Evolutionary conservation across 495 filamentous ascomycete species (phyloP).

Genomic region (Penicillium bialowiezense): DNA sequence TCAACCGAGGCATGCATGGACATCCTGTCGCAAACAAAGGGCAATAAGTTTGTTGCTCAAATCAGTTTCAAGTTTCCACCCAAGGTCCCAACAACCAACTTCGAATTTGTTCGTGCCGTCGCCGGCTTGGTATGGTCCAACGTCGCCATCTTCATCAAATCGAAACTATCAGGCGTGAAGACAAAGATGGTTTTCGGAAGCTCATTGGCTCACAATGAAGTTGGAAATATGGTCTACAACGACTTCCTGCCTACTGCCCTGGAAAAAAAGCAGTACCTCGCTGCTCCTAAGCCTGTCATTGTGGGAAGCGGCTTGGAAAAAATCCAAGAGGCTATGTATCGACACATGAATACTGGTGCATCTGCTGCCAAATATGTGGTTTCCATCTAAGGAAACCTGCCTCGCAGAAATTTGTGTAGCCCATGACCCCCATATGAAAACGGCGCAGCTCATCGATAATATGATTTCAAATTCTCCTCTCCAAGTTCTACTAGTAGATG

Average conservation of each 20-base stretch:
- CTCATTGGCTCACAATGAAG: conserved; percentile 23
- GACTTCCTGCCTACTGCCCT: conserved; percentile 36
- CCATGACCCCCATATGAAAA: too few relatives aligned
- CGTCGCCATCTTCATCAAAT: conserved; percentile 1
- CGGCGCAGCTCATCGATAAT: too few relatives aligned
- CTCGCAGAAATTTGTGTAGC: too few relatives aligned
- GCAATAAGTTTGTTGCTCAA: conserved; percentile 18
- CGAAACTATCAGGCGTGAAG: conserved; percentile 7
- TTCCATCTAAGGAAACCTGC: conserved; percentile 6
- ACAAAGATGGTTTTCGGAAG: conserved; percentile 15
- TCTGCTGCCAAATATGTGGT: conserved; percentile 35
- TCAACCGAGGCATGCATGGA: conserved; percentile 15
- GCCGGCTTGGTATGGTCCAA: not conserved
- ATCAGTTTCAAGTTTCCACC: conserved; percentile 3
- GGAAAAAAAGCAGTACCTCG: conserved; percentile 6
- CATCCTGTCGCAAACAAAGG: conserved; percentile 4
- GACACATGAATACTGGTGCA: conserved; percentile 25
- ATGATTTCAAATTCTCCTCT: too few relatives aligned
- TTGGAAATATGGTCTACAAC: conserved; percentile 23
- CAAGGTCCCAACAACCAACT: not conserved
- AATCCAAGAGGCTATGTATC: conserved; percentile 34
- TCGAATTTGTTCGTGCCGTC: not conserved
- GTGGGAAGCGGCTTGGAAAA: conserved; percentile 31
- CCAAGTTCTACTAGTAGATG: too few relatives aligned
- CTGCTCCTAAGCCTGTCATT: conserved; percentile 32